Percentiles rank a stretch among this genome's conserved stretches.
phyloP scores from a whole-genome alignment of 1,139 yeast genomes.

The Kurtzmaniella natalensis region DNA sequence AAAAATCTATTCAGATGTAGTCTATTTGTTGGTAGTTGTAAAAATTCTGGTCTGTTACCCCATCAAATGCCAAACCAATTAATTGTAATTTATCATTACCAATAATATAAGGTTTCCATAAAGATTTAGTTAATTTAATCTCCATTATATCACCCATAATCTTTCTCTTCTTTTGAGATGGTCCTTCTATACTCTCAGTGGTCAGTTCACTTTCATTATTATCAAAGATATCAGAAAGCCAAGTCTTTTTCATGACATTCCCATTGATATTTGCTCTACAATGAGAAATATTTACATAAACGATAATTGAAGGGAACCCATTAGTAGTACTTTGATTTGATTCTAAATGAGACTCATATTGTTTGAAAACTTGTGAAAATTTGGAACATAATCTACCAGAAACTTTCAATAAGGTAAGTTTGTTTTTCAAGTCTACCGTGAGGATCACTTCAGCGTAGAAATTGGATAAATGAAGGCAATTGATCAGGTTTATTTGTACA shows the following conservation, averaged over 20 bases:
- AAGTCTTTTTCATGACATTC: conserved; percentile 28
- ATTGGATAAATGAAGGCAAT: conserved; percentile 11
- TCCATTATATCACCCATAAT: conserved; percentile 33
- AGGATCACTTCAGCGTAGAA: conserved; percentile 24
- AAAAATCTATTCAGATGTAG: conserved; percentile 14
- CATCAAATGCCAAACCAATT: conserved; percentile 31
- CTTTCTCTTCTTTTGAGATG: conserved; percentile 14
- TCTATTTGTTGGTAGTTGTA: conserved; percentile 16
- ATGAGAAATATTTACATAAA: conserved; percentile 24
- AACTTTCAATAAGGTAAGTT: conserved; percentile 24
- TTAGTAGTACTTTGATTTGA: conserved; percentile 14
- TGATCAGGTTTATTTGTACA: conserved; percentile 45
- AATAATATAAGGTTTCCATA: conserved; percentile 30
- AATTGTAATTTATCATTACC: conserved; percentile 19
- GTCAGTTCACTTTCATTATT: conserved; percentile 3
- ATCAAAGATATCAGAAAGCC: conserved; percentile 30
- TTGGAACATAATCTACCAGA: conserved; percentile 21
- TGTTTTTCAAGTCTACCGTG: conserved; percentile 24
- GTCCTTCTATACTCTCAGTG: conserved; percentile 5
- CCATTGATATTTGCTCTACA: conserved; percentile 34
- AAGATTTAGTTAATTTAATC: conserved; percentile 25
- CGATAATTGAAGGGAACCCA: conserved; percentile 15
- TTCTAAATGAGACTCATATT: conserved; percentile 18
- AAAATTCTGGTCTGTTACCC: conserved; percentile 22
- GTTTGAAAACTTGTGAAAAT: conserved; percentile 24